Percentiles rank a stretch among this genome's conserved stretches.
Evolutionary conservation across 495 filamentous ascomycete genomes (phyloP).

Genomic region (Baudoinia panamericana): DNA sequence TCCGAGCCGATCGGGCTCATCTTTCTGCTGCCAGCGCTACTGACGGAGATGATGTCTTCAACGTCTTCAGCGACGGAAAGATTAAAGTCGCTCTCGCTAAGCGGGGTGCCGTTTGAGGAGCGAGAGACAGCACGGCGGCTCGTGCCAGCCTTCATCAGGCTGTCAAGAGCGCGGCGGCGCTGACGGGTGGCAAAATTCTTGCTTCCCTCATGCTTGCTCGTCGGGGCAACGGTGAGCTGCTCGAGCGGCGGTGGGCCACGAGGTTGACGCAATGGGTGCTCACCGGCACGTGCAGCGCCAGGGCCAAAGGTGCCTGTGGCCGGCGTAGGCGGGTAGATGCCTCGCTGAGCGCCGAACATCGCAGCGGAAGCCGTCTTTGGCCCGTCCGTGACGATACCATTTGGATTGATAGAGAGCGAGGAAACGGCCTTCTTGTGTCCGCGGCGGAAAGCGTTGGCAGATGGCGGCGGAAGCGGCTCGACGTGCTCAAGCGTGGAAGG

Average conservation of each 20-base stretch:
- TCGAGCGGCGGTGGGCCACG: conserved; percentile 85
- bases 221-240: conserved; percentile 80
- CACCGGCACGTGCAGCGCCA: conserved; percentile 80
- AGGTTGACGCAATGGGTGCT: conserved; percentile 88
- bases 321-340: conserved; percentile 59
- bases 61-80: conserved; percentile 14
- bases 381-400: conserved; percentile 47
- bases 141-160: conserved; percentile 76
- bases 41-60: conserved; percentile 11
- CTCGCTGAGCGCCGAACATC: conserved; percentile 32
- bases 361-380: conserved; percentile 51
- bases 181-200: conserved; percentile 96
- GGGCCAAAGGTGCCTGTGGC: conserved; percentile 82
- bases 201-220: conserved; percentile 87
- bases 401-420: conserved; percentile 57
- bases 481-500: conserved; percentile 41
- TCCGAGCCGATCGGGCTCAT: conserved; percentile 21
- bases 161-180: conserved; percentile 81
- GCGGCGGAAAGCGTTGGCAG: conserved; percentile 75
- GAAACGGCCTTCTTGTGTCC: conserved; percentile 83
- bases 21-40: conserved; percentile 17
- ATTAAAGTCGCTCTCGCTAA: conserved; percentile 14
- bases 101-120: conserved; percentile 17
- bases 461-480: conserved; percentile 62
- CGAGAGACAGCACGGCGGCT: conserved; percentile 42